Base-by-base conservation (phyloP, 2,329 filamentous ascomycete species). In the Eurotiales sp. region DNA sequence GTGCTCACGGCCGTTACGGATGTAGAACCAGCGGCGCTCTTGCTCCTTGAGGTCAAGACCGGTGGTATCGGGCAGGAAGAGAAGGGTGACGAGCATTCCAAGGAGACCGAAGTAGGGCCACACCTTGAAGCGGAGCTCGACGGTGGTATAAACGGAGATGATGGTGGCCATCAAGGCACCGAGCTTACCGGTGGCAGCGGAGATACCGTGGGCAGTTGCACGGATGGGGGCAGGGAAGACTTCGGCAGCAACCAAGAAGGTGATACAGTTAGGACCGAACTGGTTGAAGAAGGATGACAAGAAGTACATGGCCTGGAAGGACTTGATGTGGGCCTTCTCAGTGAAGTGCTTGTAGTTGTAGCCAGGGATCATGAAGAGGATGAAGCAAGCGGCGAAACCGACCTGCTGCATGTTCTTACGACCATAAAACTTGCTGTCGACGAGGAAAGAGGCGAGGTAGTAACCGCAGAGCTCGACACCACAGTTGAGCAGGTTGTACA, bases 301-400 rank as follows among this genome's bases (percentile, higher is more conserved):
- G 76, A 96, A 96, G 80, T 96, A 96, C 90, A 97, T 96, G 66
- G 91, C 84, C 77, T 96, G 91, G 85, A 97, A 97, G n/a, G 80
- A 77, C 64, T 89, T 84, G 68, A 96, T 86, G 62, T 89, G 83
- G 5, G 77, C 76, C 1, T 79, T 74, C 45, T 77, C 77, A 17
- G 82, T 90, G 77, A 90, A 96, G 81, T 93, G 90, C 0, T 88
- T 69, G 76, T 85, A 96, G 66, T 89, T 78, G 80, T 96, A 96
- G 41, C 87, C 91, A 1, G 92, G 92, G 37, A 96, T 81, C 66
- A 96, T 79, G 73, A 97, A 97, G 72, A 95, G 86, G 72, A 96
- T 77, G 78, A 96, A 97, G 73, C 87, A 88, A 78, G 91, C 87
- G 64, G 95, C 68, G 81, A 97, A 97, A 55, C 92, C 92, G 58